phyloP scores from a whole-genome alignment of 441 rosid genomes.

The Pelargonium exstipulatum region DNA sequence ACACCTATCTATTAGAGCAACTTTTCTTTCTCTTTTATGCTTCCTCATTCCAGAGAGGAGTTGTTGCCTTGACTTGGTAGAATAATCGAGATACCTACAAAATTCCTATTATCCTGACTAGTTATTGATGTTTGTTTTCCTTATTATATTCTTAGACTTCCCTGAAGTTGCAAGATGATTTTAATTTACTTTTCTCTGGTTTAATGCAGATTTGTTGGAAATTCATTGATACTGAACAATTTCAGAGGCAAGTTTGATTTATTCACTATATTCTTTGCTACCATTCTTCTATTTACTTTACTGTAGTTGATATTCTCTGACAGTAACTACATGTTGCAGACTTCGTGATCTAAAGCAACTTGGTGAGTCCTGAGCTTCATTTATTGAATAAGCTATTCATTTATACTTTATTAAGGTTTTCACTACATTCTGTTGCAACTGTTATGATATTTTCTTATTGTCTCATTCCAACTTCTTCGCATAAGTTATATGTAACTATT shows the following conservation, averaged over 20 bases:
- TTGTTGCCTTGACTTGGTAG: conserved; percentile 2
- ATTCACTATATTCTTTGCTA: not conserved
- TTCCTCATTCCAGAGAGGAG: not conserved
- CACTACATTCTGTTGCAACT: not conserved
- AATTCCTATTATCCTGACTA: not conserved
- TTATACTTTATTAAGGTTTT: not conserved
- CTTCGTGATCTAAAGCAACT: conserved; percentile 91
- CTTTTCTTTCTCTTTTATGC: not conserved
- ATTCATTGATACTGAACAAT: conserved; percentile 85
- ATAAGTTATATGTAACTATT: not conserved
- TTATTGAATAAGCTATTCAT: not conserved
- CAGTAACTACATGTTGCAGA: conserved; percentile 43
- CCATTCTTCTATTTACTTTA: not conserved
- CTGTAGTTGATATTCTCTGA: conserved; percentile 18
- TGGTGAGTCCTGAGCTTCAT: conserved; percentile 40
- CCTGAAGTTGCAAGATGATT: not conserved
- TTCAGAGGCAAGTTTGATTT: conserved; percentile 59
- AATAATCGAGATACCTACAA: not conserved
- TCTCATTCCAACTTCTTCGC: not conserved
- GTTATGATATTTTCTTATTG: not conserved
- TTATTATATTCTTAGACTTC: too few relatives aligned
- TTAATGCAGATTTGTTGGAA: conserved; percentile 39
- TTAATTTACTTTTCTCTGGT: not conserved
- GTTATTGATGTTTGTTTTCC: too few relatives aligned
- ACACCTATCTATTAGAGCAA: too few relatives aligned